A percentile compares a stretch with the other conserved stretches of the same genome.
phyloP scores from a whole-genome alignment of 306 rosid species.

The Begonia fuchsioides region DNA sequence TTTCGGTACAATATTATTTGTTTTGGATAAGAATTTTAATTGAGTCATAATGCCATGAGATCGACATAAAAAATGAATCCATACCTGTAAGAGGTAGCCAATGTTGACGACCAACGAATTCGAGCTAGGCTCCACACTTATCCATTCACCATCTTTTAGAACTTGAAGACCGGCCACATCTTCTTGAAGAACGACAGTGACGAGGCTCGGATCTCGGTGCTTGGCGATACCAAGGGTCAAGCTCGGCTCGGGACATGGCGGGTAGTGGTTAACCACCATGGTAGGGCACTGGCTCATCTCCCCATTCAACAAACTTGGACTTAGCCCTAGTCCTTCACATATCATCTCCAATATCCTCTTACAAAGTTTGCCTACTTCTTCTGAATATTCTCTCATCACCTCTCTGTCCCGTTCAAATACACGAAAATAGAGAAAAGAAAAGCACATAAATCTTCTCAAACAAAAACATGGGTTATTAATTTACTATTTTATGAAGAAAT shows the following conservation, averaged over 20 bases:
- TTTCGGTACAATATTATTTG: too few relatives aligned
- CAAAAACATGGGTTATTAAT: too few relatives aligned
- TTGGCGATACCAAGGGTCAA: conserved; percentile 46
- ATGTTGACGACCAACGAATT: conserved; percentile 24
- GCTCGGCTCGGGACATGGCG: conserved; percentile 66
- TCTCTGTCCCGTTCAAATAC: conserved; percentile 24
- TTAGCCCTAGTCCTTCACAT: conserved; percentile 46
- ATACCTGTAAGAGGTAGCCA: conserved; percentile 26
- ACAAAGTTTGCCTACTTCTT: conserved; percentile 24
- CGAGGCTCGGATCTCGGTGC: conserved; percentile 43
- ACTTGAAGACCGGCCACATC: conserved; percentile 42
- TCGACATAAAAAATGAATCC: too few relatives aligned
- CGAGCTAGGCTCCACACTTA: conserved; percentile 20
- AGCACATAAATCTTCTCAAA: too few relatives aligned
- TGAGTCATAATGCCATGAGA: too few relatives aligned
- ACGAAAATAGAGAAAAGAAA: too few relatives aligned
- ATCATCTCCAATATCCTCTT: conserved; percentile 31
- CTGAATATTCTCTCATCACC: conserved; percentile 24
- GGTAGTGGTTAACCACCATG: conserved; percentile 42
- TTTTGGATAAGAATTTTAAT: too few relatives aligned
- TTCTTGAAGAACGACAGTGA: conserved; percentile 55
- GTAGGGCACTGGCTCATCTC: conserved; percentile 26
- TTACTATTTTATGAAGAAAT: too few relatives aligned
- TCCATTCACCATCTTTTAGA: conserved; percentile 24
- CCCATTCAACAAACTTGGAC: conserved; percentile 19